A percentile compares a stretch with the other conserved stretches of the same genome.
Evolutionary conservation across 2,329 filamentous ascomycete genomes (phyloP).

Genomic region (Aspergillus costaricaensis): DNA sequence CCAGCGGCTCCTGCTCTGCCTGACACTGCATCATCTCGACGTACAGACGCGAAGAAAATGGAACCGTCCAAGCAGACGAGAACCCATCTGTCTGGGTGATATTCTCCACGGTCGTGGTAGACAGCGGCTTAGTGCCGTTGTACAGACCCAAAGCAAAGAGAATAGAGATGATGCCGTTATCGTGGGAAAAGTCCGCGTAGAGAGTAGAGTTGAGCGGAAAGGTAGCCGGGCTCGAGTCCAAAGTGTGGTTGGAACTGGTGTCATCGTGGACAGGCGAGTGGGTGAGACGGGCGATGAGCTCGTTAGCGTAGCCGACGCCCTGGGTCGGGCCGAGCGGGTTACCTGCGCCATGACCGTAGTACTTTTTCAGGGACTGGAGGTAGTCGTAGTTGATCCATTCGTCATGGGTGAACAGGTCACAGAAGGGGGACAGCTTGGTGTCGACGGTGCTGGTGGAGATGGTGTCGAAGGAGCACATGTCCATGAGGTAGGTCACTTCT

Average conservation of each 20-base stretch:
- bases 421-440: constrained; percentile 67
- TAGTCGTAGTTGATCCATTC: constrained; percentile 85
- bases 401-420: constrained; percentile 67
- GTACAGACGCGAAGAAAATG: constrained; percentile 79
- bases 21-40: constrained; percentile 81
- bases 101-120: constrained; percentile 51
- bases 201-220: constrained; percentile 71
- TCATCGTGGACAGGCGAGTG: constrained; percentile 66
- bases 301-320: constrained; percentile 84
- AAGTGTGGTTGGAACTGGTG: constrained; percentile 75
- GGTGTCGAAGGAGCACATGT: constrained; percentile 82
- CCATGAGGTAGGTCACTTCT: constrained; percentile 76
- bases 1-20: constrained; percentile 61
- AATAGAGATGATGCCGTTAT: constrained; percentile 80
- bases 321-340: constrained; percentile 80
- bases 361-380: constrained; percentile 76
- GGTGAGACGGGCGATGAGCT: constrained; percentile 80
- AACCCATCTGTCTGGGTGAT: constrained; percentile 64
- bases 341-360: constrained; percentile 76
- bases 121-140: constrained; percentile 61
- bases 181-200: constrained; percentile 90
- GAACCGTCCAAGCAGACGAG: constrained; percentile 75
- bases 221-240: constrained; percentile 66
- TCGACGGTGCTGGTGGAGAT: constrained; percentile 60
- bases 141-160: constrained; percentile 78